Conservation (phyloP, 129 eudicot genomes). For the Deinandra increscens region DNA sequence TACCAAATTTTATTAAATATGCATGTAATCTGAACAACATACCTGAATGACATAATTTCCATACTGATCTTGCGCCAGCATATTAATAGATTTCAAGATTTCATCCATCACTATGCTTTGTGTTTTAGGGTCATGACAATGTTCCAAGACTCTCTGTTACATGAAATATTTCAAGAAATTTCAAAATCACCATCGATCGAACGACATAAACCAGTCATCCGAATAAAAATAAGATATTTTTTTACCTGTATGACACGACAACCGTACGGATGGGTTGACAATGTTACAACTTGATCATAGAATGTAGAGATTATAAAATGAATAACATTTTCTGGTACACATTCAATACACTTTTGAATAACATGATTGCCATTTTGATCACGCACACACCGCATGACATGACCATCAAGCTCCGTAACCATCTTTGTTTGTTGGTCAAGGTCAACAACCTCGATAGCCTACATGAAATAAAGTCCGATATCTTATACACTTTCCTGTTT, state of each 20-base stretch:
- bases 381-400: slow-evolving; percentile 80
- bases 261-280: slow-evolving; percentile 89
- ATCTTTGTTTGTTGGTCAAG: slow-evolving; percentile 71
- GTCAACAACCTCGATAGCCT: slow-evolving; percentile 82
- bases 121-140: slow-evolving; percentile 68
- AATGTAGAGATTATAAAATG: slow-evolving; percentile 69
- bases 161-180: not conserved
- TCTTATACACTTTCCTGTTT: not conserved
- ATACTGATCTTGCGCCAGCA: slow-evolving; percentile 97
- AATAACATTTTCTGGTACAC: slow-evolving; percentile 74
- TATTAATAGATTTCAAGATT: slow-evolving; percentile 64
- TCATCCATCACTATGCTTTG: slow-evolving; percentile 87
- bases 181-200: not conserved
- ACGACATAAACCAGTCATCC: not conserved
- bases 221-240: not conserved
- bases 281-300: slow-evolving; percentile 76
- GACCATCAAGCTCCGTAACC: slow-evolving; percentile 84
- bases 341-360: slow-evolving; percentile 82
- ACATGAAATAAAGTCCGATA: slow-evolving; percentile 6
- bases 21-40: slow-evolving; percentile 7
- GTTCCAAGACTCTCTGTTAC: slow-evolving; percentile 86
- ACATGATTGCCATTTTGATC: slow-evolving; percentile 91
- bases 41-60: slow-evolving; percentile 99
- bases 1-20: not conserved
- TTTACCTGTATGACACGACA: slow-evolving; percentile 82